phyloP scores from a whole-genome alignment of 805 yeast species.

The Candida sanyiensis region DNA sequence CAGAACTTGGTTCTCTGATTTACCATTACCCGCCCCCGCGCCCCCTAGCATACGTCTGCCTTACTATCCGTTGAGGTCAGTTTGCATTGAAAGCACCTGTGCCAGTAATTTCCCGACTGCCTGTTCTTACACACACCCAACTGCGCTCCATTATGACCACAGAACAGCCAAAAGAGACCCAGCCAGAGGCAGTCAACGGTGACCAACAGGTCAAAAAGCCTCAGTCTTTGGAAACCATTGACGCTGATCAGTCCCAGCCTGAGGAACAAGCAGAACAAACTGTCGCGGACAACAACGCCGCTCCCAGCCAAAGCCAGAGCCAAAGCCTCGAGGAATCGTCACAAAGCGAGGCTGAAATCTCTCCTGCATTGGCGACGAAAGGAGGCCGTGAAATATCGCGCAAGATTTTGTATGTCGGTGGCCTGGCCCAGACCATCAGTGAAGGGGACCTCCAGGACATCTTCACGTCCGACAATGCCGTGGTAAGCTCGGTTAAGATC shows the following conservation, averaged over 20 bases:
- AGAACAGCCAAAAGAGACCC: background rate
- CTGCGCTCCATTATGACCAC: background rate
- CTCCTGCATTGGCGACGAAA: conserved; percentile 65
- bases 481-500: conserved; percentile 60
- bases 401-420: conserved; percentile 72
- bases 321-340: background rate
- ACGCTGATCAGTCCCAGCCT: no score
- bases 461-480: conserved; percentile 51
- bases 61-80: background rate
- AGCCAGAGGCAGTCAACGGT: conserved; percentile 1
- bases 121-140: background rate
- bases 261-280: no score
- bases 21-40: background rate
- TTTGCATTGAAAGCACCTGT: no score
- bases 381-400: conserved; percentile 81
- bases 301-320: background rate
- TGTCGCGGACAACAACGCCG: background rate
- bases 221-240: no score
- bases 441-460: conserved; percentile 59
- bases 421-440: conserved; percentile 55
- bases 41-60: background rate
- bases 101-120: background rate
- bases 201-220: background rate
- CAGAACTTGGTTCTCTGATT: background rate
- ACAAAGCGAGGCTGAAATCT: conserved; percentile 24